Evolutionary conservation across 495 filamentous ascomycete genomes (phyloP).

Genomic region (Penicillium verhagenii): DNA sequence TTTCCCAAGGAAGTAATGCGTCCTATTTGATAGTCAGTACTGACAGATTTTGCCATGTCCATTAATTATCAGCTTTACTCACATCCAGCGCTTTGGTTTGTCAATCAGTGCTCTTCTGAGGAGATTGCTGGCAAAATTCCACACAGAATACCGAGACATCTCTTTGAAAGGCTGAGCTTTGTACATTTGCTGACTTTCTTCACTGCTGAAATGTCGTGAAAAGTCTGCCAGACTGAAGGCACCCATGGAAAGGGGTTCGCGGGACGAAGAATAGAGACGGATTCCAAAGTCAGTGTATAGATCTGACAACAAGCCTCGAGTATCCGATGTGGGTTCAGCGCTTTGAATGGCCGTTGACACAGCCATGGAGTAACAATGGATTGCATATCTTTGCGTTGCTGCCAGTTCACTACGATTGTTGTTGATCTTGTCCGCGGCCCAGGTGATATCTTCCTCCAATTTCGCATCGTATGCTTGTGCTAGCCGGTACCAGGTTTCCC

Average conservation of each 20-base stretch:
- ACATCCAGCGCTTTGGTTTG: slow-evolving; percentile 83
- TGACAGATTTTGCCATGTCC: background rate
- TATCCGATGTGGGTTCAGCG: slow-evolving; percentile 61
- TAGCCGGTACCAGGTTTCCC: slow-evolving; percentile 96
- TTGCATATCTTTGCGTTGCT: slow-evolving; percentile 73
- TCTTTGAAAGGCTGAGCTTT: slow-evolving; percentile 68
- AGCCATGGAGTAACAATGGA: slow-evolving; percentile 93
- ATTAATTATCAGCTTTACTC: slow-evolving; percentile 31
- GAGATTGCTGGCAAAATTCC: slow-evolving; percentile 82
- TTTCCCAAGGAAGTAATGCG: slow-evolving; percentile 88
- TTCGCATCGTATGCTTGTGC: slow-evolving; percentile 90
- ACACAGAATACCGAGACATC: slow-evolving; percentile 72
- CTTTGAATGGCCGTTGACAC: slow-evolving; percentile 67
- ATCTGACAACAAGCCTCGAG: slow-evolving; percentile 67
- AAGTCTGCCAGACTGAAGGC: slow-evolving; percentile 73
- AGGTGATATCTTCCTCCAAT: slow-evolving; percentile 86
- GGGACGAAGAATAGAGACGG: slow-evolving; percentile 85
- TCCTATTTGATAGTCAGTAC: slow-evolving; percentile 44
- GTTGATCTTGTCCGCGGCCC: slow-evolving; percentile 96
- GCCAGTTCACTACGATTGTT: slow-evolving; percentile 74
- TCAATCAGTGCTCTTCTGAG: slow-evolving; percentile 71
- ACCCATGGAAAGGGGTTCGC: slow-evolving; percentile 88
- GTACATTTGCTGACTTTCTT: slow-evolving; percentile 67
- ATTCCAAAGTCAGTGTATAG: slow-evolving; percentile 88
- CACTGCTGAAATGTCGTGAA: slow-evolving; percentile 71